phyloP scores from a whole-genome alignment of 768 basidiomycete genomes.

The Ramaria sp. region DNA sequence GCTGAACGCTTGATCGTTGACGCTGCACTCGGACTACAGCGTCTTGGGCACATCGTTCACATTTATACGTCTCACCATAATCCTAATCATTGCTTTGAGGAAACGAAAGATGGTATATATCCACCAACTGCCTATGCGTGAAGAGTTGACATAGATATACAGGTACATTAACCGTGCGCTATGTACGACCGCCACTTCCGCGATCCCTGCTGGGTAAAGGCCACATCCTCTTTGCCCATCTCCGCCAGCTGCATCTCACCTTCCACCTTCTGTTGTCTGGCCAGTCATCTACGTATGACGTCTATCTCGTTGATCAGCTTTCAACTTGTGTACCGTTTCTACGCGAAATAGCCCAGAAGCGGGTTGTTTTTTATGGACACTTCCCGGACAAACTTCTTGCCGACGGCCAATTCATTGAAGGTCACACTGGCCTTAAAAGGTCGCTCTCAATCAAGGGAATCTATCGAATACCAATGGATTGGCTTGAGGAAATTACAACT shows the following conservation, averaged over 20 bases:
- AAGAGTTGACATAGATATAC: not conserved
- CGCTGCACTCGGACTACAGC: conserved; percentile 82
- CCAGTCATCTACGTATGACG: conserved; percentile 49
- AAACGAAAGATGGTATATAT: conserved; percentile 74
- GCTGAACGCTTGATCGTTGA: conserved; percentile 94
- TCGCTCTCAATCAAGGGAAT: conserved; percentile 51
- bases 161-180: conserved; percentile 76
- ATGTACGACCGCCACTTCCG: conserved; percentile 68
- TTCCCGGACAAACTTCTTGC: conserved; percentile 93
- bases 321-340: conserved; percentile 86
- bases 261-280: conserved; percentile 40
- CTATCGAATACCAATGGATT: conserved; percentile 86
- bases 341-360: conserved; percentile 50
- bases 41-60: conserved; percentile 72
- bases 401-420: conserved; percentile 55
- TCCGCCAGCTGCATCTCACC: conserved; percentile 78
- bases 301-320: conserved; percentile 92
- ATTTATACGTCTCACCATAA: conserved; percentile 95
- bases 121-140: not conserved
- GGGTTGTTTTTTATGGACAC: conserved; percentile 95
- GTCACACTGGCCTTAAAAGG: conserved; percentile 29
- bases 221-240: conserved; percentile 83
- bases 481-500: conserved; percentile 82
- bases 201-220: conserved; percentile 70
- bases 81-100: conserved; percentile 79